A percentile compares a stretch with the other conserved stretches of the same genome.
Conservation (phyloP, 2,329 filamentous ascomycete genomes). For the Venturia aucupariae region DNA sequence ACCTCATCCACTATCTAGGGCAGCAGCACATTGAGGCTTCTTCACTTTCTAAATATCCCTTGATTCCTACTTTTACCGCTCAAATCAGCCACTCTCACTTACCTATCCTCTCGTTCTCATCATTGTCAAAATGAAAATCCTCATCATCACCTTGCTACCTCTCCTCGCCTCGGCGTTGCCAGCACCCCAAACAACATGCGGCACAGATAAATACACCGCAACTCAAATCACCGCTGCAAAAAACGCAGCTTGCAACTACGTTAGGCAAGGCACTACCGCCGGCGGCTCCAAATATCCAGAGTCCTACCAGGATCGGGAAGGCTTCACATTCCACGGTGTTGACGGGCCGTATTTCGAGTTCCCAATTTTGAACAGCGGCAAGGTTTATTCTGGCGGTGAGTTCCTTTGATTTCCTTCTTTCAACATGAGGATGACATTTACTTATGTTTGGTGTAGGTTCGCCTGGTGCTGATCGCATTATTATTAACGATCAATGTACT, state of each 20-base stretch:
- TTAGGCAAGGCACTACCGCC: conserved; percentile 31
- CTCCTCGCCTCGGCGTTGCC: neutral
- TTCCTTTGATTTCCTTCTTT: conserved; percentile 13
- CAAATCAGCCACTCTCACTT: no score
- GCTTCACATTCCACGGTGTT: conserved; percentile 49
- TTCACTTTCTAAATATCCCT: neutral
- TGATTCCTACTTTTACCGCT: neutral
- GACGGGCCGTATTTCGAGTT: conserved; percentile 55
- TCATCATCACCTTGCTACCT: neutral
- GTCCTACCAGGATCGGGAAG: conserved; percentile 53
- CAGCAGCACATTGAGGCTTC: neutral
- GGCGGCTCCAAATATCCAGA: conserved; percentile 46
- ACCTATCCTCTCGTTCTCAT: neutral
- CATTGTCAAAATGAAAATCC: neutral
- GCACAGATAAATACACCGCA: neutral
- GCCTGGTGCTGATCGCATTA: conserved; percentile 57
- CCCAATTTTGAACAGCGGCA: conserved; percentile 43
- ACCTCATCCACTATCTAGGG: neutral
- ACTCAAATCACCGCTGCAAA: conserved; percentile 37
- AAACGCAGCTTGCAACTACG: conserved; percentile 43
- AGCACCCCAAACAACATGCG: conserved; percentile 5
- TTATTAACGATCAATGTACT: conserved; percentile 49
- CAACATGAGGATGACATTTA: neutral
- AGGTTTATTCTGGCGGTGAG: conserved; percentile 47
- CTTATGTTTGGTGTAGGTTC: conserved; percentile 33